Conservation (phyloP, 1,284 basidiomycete genomes). For the Apiotrichum akiyoshidainum region DNA sequence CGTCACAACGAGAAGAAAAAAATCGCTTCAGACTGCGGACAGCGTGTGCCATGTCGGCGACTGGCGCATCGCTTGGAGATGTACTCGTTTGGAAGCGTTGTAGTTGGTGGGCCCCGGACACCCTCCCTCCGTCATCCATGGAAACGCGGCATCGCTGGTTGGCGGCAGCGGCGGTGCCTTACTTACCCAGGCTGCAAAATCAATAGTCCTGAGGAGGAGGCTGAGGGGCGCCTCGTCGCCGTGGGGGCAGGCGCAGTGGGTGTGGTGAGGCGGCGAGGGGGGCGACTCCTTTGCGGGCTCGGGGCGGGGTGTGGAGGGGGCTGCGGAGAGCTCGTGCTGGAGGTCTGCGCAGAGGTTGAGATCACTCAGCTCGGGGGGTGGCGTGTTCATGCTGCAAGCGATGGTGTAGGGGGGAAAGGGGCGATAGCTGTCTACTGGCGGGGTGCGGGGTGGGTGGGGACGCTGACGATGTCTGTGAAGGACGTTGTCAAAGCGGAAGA, state of each 20-base stretch:
- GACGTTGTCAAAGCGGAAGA: too few species aligned
- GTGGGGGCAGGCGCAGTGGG: conserved; percentile 10
- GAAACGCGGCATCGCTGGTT: too few species aligned
- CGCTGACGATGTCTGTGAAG: not conserved
- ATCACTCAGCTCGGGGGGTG: conserved; percentile 33
- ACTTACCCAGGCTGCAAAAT: conserved; percentile 50
- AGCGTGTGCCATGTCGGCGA: too few species aligned
- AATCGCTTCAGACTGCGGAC: too few species aligned
- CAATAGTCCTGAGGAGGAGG: conserved; percentile 41
- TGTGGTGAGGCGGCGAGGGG: conserved; percentile 2
- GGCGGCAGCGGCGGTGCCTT: too few species aligned
- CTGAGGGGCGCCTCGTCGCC: conserved; percentile 19
- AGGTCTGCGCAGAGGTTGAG: conserved; percentile 45
- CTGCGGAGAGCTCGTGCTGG: conserved; percentile 2
- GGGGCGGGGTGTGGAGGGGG: conserved; percentile 17
- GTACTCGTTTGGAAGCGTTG: too few species aligned
- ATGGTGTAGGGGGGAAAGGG: not conserved
- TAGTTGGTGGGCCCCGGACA: too few species aligned
- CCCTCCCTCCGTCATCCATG: too few species aligned
- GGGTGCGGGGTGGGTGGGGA: conserved; percentile 1
- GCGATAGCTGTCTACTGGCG: not conserved
- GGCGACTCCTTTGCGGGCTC: conserved; percentile 12
- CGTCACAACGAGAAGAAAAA: too few species aligned
- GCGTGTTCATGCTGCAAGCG: conserved; percentile 16
- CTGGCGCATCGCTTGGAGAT: too few species aligned